Base-by-base conservation (phyloP, 768 basidiomycete species). In the Tylopilus sp. region DNA sequence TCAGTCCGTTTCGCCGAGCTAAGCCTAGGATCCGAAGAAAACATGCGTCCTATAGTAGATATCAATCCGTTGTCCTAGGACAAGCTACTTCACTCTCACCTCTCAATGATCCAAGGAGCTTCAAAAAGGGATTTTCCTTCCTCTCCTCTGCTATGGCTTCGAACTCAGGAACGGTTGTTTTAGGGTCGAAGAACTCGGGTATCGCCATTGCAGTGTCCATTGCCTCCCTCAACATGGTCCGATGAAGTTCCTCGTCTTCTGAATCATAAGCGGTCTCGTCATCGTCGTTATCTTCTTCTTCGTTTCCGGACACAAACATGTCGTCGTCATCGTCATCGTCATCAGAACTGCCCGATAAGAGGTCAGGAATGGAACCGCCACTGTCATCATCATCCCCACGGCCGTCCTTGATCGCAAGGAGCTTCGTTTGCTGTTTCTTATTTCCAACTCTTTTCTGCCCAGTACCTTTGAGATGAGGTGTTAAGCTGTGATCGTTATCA, bases 111-210 rank as follows among this genome's bases (percentile, higher is more conserved):
- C 84, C 83, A 56, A 93, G 71, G 31, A 91, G 67, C 63, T 84
- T 90, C 59, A 91, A 65, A 66, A 93, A 91, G 0, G 88, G 86
- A 61, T 92, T 93, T 18, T 76, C 79, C 61, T 83, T 84, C 47
- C 76, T 73, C 47, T 79, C 76, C 21, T 82, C 79, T 13, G 69
- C 66, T 6, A 74, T 56, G 12, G 73, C 65, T 36, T 73, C 64
- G 42, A 77, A 75, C 44, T 78, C 73, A 47, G 80, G 72, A 4
- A 77, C 71, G 3, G 69, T 62, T 7, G 73, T 71, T 49, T 69
- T 73, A 26, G 73, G 72, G 60, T 85, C 80, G 44, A 81, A 73
- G 65, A 82, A 83, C 48, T 83, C 84, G 18, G 79, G 72, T 38
- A 69, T 74, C 45, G 81, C 72, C 58, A 79, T 73, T 1, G 80